These are phyloP conservation scores for Amaranthus hypochondriacus DNA, from an alignment of 148 eudicot genomes.

Conservation along the genomic window DNA sequence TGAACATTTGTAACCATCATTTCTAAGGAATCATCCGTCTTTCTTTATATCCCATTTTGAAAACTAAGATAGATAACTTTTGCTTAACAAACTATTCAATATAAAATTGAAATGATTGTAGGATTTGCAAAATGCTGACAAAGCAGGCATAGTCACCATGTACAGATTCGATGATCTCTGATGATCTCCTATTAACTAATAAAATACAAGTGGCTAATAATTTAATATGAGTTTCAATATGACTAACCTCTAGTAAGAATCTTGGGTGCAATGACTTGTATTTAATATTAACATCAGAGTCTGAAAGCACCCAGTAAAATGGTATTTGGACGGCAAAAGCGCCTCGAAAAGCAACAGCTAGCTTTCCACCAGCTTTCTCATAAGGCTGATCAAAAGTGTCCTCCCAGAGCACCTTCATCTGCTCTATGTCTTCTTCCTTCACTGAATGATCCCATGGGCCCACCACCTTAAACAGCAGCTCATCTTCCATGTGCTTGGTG, in stretches of 20 bases:
- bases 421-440: slow-evolving; percentile 44
- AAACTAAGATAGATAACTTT: neutral
- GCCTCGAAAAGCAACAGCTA: slow-evolving; percentile 29
- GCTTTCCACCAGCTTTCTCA: slow-evolving; percentile 76
- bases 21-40: neutral
- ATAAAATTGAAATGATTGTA: slow-evolving; percentile 1
- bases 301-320: slow-evolving; percentile 55
- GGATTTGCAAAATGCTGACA: slow-evolving; percentile 9
- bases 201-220: slow-evolving; percentile 18
- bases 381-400: slow-evolving; percentile 68
- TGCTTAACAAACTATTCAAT: slow-evolving; percentile 8
- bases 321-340: slow-evolving; percentile 29
- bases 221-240: slow-evolving; percentile 10
- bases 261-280: slow-evolving; percentile 78
- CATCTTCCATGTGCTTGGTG: slow-evolving; percentile 57
- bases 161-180: slow-evolving; percentile 11
- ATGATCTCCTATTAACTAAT: slow-evolving; percentile 8
- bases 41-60: slow-evolving; percentile 2
- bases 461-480: slow-evolving; percentile 45
- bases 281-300: slow-evolving; percentile 63
- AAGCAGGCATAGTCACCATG: slow-evolving; percentile 6
- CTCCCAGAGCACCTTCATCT: slow-evolving; percentile 75
- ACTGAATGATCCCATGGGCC: slow-evolving; percentile 46
- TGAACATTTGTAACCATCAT: neutral
- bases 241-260: slow-evolving; percentile 78